These are phyloP conservation scores for Aaosphaeria arxii DNA, from an alignment of 2,329 filamentous ascomycete species.

Conservation along the genomic window DNA sequence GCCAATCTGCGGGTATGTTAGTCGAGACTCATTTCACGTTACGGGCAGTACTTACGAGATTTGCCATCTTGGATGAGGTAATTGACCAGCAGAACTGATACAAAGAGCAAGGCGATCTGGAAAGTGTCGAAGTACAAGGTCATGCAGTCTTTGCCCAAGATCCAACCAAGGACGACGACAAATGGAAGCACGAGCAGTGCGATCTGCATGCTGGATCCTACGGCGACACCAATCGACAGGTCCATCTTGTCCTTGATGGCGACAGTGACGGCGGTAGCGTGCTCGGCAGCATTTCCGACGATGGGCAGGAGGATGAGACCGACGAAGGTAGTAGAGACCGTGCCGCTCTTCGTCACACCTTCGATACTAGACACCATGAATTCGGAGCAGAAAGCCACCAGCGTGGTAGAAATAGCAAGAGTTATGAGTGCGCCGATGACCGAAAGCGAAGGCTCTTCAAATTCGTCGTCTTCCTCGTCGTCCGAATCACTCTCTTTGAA, in stretches of 20 bases:
- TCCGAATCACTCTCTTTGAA: slow-evolving; percentile 34
- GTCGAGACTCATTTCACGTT: slow-evolving; percentile 3
- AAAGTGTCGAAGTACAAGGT: slow-evolving; percentile 84
- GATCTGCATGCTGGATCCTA: slow-evolving; percentile 66
- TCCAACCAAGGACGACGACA: slow-evolving; percentile 61
- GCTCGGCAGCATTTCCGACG: slow-evolving; percentile 65
- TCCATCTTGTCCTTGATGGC: slow-evolving; percentile 68
- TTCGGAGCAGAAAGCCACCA: slow-evolving; percentile 75
- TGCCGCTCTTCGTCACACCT: slow-evolving; percentile 47
- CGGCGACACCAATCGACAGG: slow-evolving; percentile 62
- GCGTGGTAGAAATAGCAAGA: slow-evolving; percentile 68
- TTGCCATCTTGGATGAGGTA: slow-evolving; percentile 62
- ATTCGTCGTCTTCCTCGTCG: slow-evolving; percentile 61
- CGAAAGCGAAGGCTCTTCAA: slow-evolving; percentile 72
- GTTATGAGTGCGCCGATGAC: slow-evolving; percentile 70
- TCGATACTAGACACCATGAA: slow-evolving; percentile 62
- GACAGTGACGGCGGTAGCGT: slow-evolving; percentile 61
- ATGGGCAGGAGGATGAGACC: slow-evolving; percentile 64
- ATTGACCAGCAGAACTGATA: slow-evolving; percentile 56
- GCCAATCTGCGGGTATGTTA: slow-evolving; percentile 44
- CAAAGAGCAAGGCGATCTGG: slow-evolving; percentile 68
- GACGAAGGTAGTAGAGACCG: slow-evolving; percentile 59
- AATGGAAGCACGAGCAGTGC: slow-evolving; percentile 61
- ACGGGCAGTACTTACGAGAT: slow-evolving; percentile 37
- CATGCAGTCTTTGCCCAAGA: slow-evolving; percentile 59